phyloP scores from a whole-genome alignment of 768 basidiomycete genomes.

The Auricularia cornea region DNA sequence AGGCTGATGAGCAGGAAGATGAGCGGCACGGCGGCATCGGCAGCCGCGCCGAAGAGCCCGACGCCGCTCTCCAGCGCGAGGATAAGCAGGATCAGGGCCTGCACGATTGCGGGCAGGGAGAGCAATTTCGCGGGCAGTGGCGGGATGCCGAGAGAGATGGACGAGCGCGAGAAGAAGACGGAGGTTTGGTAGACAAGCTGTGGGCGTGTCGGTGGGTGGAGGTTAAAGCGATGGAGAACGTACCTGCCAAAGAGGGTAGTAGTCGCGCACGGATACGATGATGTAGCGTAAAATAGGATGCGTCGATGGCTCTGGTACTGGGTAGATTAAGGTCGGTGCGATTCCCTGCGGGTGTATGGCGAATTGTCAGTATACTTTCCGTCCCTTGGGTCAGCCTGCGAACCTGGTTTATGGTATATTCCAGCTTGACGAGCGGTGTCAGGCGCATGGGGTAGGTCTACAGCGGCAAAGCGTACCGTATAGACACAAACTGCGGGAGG shows the following conservation, averaged over 20 bases:
- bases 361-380: background rate
- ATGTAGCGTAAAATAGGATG: slow-evolving; percentile 63
- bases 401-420: slow-evolving; percentile 88
- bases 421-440: slow-evolving; percentile 45
- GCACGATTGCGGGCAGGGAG: slow-evolving; percentile 66
- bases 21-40: slow-evolving; percentile 39
- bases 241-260: slow-evolving; percentile 94
- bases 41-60: slow-evolving; percentile 48
- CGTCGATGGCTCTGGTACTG: slow-evolving; percentile 56
- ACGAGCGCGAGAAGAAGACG: slow-evolving; percentile 89
- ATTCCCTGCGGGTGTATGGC: slow-evolving; percentile 50
- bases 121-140: slow-evolving; percentile 64
- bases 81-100: slow-evolving; percentile 54
- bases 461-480: slow-evolving; percentile 37
- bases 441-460: background rate
- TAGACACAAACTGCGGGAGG: slow-evolving; percentile 48
- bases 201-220: slow-evolving; percentile 5
- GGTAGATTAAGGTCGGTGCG: slow-evolving; percentile 82
- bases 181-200: slow-evolving; percentile 83
- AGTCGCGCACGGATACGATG: slow-evolving; percentile 80
- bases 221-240: slow-evolving; percentile 8
- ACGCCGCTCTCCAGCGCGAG: slow-evolving; percentile 60
- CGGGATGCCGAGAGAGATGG: slow-evolving; percentile 76
- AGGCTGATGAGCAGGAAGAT: slow-evolving; percentile 74
- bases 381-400: background rate